Percentiles rank a stretch among this genome's conserved stretches.
These are phyloP conservation scores for Paramecium pentaurelia DNA, from an alignment of 73 alveolate genomes.

Conservation along the genomic window DNA sequence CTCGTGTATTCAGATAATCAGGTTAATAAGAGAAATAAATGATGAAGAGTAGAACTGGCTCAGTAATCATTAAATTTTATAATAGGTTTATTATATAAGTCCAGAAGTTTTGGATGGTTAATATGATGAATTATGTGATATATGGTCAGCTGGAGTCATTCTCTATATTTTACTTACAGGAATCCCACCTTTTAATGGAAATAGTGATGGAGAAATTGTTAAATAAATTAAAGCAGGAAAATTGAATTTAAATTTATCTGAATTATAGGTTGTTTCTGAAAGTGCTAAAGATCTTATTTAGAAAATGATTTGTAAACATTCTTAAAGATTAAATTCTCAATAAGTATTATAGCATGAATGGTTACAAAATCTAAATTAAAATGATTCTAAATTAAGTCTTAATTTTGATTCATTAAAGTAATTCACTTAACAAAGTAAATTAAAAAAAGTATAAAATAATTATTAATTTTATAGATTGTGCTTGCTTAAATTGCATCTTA, in stretches of 20 bases:
- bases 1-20: slow-evolving; percentile 35
- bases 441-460: slow-evolving; percentile 26
- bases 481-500: slow-evolving; percentile 64
- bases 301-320: slow-evolving; percentile 65
- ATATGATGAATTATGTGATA: slow-evolving; percentile 52
- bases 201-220: not conserved
- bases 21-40: slow-evolving; percentile 39
- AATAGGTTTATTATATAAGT: not conserved
- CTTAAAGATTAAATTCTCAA: slow-evolving; percentile 68
- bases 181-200: slow-evolving; percentile 31
- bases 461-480: not conserved
- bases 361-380: slow-evolving; percentile 38
- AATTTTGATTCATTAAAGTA: slow-evolving; percentile 37
- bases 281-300: slow-evolving; percentile 83
- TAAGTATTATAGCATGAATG: slow-evolving; percentile 78
- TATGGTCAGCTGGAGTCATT: slow-evolving; percentile 48
- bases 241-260: not conserved
- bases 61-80: not conserved
- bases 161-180: slow-evolving; percentile 29
- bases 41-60: slow-evolving; percentile 69
- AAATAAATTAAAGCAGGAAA: not conserved
- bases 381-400: slow-evolving; percentile 5
- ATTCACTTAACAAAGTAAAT: slow-evolving; percentile 12
- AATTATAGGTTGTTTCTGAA: slow-evolving; percentile 72
- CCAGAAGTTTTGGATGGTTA: slow-evolving; percentile 52